phyloP scores from a whole-genome alignment of 2,329 filamentous ascomycete species.

The Magnaporthiopsis rhizophila region DNA sequence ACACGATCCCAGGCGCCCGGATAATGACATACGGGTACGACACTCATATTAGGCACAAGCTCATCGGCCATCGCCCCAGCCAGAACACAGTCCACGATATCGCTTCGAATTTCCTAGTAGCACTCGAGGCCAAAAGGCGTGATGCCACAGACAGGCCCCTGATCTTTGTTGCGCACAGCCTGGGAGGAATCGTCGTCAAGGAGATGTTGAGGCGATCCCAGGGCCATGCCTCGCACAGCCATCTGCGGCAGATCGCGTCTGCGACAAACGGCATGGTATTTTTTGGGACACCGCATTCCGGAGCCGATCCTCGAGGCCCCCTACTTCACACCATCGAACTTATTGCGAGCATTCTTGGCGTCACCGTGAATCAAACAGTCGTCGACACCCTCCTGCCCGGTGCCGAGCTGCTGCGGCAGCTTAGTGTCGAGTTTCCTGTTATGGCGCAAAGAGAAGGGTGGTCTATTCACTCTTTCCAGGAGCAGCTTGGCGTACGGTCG shows the following conservation, averaged over 20 bases:
- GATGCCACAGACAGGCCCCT: conserved; percentile 15
- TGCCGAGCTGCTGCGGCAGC: neutral
- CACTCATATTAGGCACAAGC: conserved; percentile 18
- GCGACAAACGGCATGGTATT: conserved; percentile 21
- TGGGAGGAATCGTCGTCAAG: conserved; percentile 14
- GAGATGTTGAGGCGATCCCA: conserved; percentile 14
- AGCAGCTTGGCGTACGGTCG: conserved; percentile 15
- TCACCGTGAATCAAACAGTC: neutral
- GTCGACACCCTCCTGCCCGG: neutral
- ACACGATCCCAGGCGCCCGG: conserved; percentile 15
- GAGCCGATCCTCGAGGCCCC: conserved; percentile 17
- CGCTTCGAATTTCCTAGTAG: conserved; percentile 24
- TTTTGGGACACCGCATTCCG: conserved; percentile 24
- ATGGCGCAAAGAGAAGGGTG: conserved; percentile 21
- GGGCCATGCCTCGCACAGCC: conserved; percentile 4
- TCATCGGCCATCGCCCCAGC: conserved; percentile 16
- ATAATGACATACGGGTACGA: conserved; percentile 23
- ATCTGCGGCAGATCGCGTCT: conserved; percentile 12
- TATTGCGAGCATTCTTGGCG: conserved; percentile 15
- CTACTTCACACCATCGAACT: conserved; percentile 15
- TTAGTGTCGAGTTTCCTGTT: conserved; percentile 19
- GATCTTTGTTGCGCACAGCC: conserved; percentile 23
- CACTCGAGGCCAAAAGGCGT: conserved; percentile 21
- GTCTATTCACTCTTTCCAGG: conserved; percentile 26
- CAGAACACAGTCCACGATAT: conserved; percentile 23